phyloP scores from a whole-genome alignment of 257 asterid genomes.

The Solanum paucissectum region DNA sequence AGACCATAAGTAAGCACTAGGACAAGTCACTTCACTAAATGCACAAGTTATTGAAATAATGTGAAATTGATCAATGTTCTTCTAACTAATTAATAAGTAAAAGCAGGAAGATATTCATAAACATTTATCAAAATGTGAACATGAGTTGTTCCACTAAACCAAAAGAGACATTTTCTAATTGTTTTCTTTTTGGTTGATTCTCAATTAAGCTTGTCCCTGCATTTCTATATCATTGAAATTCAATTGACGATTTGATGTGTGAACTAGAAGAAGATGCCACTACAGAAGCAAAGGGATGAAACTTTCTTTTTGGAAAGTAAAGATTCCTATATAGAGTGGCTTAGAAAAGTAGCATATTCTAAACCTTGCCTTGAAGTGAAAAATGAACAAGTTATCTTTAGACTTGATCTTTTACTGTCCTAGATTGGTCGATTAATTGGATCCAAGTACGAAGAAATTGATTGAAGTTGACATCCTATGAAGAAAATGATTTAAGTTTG shows the following conservation, averaged over 20 bases:
- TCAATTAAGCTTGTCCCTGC: not conserved
- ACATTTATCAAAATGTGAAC: not conserved
- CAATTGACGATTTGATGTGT: not conserved
- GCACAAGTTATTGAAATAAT: not conserved
- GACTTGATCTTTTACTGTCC: not conserved
- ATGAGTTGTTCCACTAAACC: not conserved
- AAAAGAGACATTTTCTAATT: not conserved
- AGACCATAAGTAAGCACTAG: not conserved
- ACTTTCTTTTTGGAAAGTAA: not conserved
- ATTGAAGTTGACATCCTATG: not conserved
- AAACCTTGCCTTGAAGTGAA: not conserved
- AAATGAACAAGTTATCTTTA: not conserved
- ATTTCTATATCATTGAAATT: not conserved
- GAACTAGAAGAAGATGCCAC: conserved; percentile 12
- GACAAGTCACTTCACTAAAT: not conserved
- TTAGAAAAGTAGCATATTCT: not conserved
- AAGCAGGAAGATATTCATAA: not conserved
- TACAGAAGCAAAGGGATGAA: not conserved
- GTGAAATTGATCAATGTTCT: not conserved
- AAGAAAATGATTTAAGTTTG: not conserved
- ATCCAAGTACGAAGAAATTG: not conserved
- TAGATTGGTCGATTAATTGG: not conserved
- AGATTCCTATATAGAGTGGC: not conserved
- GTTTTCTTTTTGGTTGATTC: not conserved
- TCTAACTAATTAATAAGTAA: not conserved